Conservation (phyloP, 2,329 filamentous ascomycete species). For the Aspergillus amoenus region DNA sequence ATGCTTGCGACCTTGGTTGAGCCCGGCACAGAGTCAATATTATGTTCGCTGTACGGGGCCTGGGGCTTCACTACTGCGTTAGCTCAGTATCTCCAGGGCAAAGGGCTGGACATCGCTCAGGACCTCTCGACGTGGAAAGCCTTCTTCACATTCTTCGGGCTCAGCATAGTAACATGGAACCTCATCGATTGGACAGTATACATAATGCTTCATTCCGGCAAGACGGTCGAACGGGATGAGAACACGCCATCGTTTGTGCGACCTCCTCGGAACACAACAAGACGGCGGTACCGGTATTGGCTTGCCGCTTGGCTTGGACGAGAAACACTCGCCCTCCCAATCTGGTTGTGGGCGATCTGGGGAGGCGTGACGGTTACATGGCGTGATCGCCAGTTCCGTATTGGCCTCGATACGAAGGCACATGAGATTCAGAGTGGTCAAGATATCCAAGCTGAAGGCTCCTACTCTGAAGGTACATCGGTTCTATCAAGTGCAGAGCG, state of each 20-base stretch:
- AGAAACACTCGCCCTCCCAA: conserved; percentile 77
- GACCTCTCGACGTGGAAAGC: conserved; percentile 66
- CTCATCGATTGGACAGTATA: conserved; percentile 72
- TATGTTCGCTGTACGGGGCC: conserved; percentile 78
- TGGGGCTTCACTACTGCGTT: conserved; percentile 72
- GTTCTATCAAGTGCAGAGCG: neutral
- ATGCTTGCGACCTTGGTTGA: conserved; percentile 85
- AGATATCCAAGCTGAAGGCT: conserved; percentile 19
- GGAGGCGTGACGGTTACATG: conserved; percentile 86
- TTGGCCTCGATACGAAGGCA: conserved; percentile 82
- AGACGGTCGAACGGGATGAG: conserved; percentile 68
- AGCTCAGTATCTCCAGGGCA: conserved; percentile 56
- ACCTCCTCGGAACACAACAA: conserved; percentile 46
- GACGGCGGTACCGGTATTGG: conserved; percentile 68
- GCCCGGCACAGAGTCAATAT: conserved; percentile 82
- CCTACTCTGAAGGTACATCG: conserved; percentile 17
- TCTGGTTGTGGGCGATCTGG: conserved; percentile 87
- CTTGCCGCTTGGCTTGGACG: conserved; percentile 79
- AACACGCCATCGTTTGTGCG: conserved; percentile 73
- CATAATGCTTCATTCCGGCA: conserved; percentile 69
- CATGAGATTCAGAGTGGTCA: conserved; percentile 49
- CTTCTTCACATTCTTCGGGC: conserved; percentile 65
- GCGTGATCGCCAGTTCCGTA: conserved; percentile 79
- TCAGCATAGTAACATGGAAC: conserved; percentile 70
- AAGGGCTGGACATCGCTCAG: conserved; percentile 39